Percentiles rank a stretch among this genome's conserved stretches.
Evolutionary conservation across 1,139 yeast genomes (phyloP).

Genomic region (Nakaseomyces kungkrabaensis): DNA sequence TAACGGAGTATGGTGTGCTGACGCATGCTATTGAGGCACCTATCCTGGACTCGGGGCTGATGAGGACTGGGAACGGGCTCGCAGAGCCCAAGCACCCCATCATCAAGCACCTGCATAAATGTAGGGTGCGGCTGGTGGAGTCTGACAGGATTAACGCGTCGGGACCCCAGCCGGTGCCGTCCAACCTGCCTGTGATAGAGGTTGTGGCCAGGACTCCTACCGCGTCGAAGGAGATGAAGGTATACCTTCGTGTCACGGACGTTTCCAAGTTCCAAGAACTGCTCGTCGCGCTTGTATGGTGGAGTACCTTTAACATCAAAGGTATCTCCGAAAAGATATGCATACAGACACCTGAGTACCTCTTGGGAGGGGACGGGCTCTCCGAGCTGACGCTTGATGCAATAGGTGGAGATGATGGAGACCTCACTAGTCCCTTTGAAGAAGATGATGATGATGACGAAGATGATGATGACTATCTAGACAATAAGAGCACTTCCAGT

Average conservation of each 20-base stretch:
- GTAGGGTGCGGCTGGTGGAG: conserved; percentile 24
- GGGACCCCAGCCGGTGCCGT: conserved; percentile 4
- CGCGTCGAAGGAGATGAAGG: conserved; percentile 25
- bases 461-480: not conserved
- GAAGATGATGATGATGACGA: not conserved
- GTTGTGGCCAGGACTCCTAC: not conserved
- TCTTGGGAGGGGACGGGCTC: not conserved
- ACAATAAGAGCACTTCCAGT: not conserved
- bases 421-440: not conserved
- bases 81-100: conserved; percentile 17
- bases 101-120: conserved; percentile 32
- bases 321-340: conserved; percentile 44
- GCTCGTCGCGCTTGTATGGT: conserved; percentile 44
- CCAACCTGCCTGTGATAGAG: not conserved
- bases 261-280: conserved; percentile 40
- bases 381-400: not conserved
- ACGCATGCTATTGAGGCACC: conserved; percentile 12
- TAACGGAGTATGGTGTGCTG: conserved; percentile 21
- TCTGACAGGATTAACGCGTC: conserved; percentile 1
- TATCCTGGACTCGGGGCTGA: not conserved
- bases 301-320: conserved; percentile 53
- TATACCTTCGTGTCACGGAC: conserved; percentile 39
- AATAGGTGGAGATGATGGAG: not conserved
- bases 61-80: not conserved
- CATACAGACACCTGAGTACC: conserved; percentile 7